Evolutionary conservation across 306 rosid genomes (phyloP).

Genomic region (Canavalia ensiformis): DNA sequence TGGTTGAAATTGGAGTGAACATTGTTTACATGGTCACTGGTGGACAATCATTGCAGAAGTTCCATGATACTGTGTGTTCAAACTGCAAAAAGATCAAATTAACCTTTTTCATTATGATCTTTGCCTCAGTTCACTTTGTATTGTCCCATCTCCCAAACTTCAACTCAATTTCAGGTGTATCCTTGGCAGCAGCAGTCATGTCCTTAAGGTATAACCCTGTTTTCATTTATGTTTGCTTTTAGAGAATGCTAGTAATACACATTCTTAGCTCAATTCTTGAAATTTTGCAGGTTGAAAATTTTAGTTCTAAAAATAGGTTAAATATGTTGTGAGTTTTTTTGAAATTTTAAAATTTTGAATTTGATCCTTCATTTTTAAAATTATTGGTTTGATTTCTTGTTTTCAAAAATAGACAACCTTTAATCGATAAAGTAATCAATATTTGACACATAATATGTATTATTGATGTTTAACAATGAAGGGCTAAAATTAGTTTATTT

Average conservation of each 20-base stretch:
- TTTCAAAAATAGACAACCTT: too few relatives aligned
- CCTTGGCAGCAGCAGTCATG: constrained; percentile 86
- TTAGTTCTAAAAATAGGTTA: too few relatives aligned
- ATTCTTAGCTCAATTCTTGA: not conserved
- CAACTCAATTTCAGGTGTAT: constrained; percentile 73
- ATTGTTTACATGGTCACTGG: constrained; percentile 88
- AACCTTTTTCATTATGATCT: constrained; percentile 81
- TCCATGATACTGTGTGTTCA: constrained; percentile 60
- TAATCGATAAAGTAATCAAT: too few relatives aligned
- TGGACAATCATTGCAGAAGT: constrained; percentile 72
- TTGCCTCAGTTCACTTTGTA: constrained; percentile 82
- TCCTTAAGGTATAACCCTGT: constrained; percentile 65
- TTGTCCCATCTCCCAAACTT: constrained; percentile 87
- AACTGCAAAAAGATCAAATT: constrained; percentile 60
- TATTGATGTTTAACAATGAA: too few relatives aligned
- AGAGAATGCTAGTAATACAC: not conserved
- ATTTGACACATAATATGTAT: too few relatives aligned
- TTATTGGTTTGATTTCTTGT: too few relatives aligned
- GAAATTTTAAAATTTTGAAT: too few relatives aligned
- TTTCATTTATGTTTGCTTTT: not conserved
- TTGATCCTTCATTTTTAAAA: too few relatives aligned
- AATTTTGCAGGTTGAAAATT: too few relatives aligned
- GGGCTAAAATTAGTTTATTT: too few relatives aligned
- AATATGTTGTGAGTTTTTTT: too few relatives aligned
- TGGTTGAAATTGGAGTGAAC: constrained; percentile 67